Base-by-base conservation (phyloP, 306 rosid genomes). In the Delonix regia region DNA sequence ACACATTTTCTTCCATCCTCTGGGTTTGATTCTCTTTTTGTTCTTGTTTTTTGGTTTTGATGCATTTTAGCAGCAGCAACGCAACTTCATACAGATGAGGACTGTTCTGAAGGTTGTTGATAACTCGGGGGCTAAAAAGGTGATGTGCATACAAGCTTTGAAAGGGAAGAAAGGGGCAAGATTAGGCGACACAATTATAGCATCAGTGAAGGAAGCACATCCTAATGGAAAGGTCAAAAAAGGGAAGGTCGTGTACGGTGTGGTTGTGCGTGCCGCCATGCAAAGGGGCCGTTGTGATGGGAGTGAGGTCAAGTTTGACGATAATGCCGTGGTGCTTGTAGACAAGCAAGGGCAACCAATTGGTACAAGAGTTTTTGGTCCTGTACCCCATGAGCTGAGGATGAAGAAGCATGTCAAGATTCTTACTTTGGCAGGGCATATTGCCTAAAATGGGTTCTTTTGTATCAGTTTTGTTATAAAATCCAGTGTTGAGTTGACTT, bases 261-360 rank as follows among this genome's bases (percentile, higher is more conserved):
- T 93, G 25, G 91, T 90, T 9, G 97, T 90, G 33, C 85, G 90
- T 21, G 92, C 94, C 0, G 92, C 96, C 3, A 89, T 90, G 97
- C 97, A 83, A 75, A 67, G 33, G 56, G 94, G 98, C 24, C 90
- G 97, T 0, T 90, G 94, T 44, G 97, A 94, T 65, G 97, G 98
- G 75, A 94, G 97, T 45, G 97, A 93, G 87, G 94, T 93, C 79
- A 93, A 86, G 89, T 86, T 93, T 75, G 97, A 93, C 78, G 98
- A 93, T 73, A 91, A 93, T 67, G 93, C 92, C 7, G 98, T 87
- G 69, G 93, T 93, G 24, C 90, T 91, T 21, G 94, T 91, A 18
- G 95, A 94, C 90, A 94, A 94, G 88, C 95, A 92, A 83, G 97
- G 99, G 21, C 95, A 90, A 68, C 97, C 99, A 11, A 89, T 89